Conservation (phyloP, 805 yeast genomes). For the Metschnikowia kofuensis region DNA sequence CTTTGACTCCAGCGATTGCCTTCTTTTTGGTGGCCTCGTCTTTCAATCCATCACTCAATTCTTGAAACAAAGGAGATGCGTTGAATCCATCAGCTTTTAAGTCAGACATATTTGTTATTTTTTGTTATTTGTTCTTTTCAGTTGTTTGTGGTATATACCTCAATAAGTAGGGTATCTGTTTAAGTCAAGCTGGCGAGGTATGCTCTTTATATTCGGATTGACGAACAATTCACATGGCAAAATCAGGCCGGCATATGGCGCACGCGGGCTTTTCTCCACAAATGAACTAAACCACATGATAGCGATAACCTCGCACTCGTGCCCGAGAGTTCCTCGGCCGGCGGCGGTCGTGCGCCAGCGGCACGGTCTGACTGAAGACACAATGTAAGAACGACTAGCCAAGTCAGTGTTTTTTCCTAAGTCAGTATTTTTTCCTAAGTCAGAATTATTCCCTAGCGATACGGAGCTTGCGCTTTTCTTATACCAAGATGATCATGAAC, state of each 20-base stretch:
- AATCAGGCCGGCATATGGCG: slow-evolving; percentile 8
- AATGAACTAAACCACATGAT: slow-evolving; percentile 3
- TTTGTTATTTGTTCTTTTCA: background rate
- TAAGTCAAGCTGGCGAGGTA: background rate
- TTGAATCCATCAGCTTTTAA: slow-evolving; percentile 39
- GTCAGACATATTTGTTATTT: slow-evolving; percentile 22
- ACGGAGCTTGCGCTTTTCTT: too few relatives aligned
- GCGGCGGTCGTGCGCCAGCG: background rate
- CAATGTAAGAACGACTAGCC: background rate
- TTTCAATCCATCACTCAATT: slow-evolving; percentile 37
- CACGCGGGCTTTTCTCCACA: slow-evolving; percentile 11
- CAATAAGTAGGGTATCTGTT: background rate
- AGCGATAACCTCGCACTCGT: background rate
- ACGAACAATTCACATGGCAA: slow-evolving; percentile 13
- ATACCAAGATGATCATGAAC: too few relatives aligned
- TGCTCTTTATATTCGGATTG: slow-evolving; percentile 3
- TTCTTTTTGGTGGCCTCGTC: slow-evolving; percentile 34
- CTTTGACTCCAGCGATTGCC: slow-evolving; percentile 50
- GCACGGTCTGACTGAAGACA: background rate
- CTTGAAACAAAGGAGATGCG: slow-evolving; percentile 41
- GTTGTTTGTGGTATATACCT: background rate
- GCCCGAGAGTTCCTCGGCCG: background rate
- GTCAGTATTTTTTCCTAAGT: too few relatives aligned
- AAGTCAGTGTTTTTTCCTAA: too few relatives aligned
- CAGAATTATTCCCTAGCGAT: too few relatives aligned